Evolutionary conservation across 2,329 filamentous ascomycete genomes (phyloP), one percentile per base, ranked within the genome.

Genomic region (Talaromyces funiculosus): DNA sequence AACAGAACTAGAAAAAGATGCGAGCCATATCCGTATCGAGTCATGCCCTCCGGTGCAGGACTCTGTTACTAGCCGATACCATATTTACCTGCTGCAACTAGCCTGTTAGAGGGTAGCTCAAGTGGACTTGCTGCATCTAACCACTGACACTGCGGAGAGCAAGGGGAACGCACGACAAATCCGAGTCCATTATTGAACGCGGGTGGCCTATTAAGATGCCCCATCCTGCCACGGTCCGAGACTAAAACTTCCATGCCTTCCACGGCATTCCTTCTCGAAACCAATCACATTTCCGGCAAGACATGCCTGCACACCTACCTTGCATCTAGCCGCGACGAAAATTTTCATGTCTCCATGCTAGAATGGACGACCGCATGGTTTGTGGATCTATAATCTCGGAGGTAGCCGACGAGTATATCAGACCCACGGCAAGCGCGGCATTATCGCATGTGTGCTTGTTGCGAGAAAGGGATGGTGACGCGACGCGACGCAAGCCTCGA

Each of bases 361-460:
- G 6, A 35, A 54, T 35, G 29, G 22, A 26, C 22, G n/a, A 38
- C 14, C 20, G 51, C 51, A 38, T 54, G 51, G 51, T 16, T n/a
- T 54, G 51, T 54, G 51, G 51, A 54, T 26, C 42, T 26, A n/a
- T 45, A 20, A 26, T 26, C 51, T 54, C 51, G 51, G 51, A 38
- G 31, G 51, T 38, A 38, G 35, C 51, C 51, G 51, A 54, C 51
- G 10, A 54, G 35, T 24, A 37, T 38, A 20, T 38, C 31, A 54
- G 51, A 54, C 38, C 33, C 33, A 54, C 51, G 51, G 51, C 38
- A 54, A 54, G 33, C 33, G 51, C 51, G 51, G 51, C 51, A 53
- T 40, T n/a, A 16, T 37, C 33, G 33, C 12, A 42, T 42, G 38
- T 33, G 31, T 12, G 31, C 10, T 14, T 37, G 35, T 24, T 45